A percentile compares a stretch with the other conserved stretches of the same genome.
These are phyloP conservation scores for Kockiozyma suomiensis DNA, from an alignment of 805 yeast species.

Conservation along the genomic window DNA sequence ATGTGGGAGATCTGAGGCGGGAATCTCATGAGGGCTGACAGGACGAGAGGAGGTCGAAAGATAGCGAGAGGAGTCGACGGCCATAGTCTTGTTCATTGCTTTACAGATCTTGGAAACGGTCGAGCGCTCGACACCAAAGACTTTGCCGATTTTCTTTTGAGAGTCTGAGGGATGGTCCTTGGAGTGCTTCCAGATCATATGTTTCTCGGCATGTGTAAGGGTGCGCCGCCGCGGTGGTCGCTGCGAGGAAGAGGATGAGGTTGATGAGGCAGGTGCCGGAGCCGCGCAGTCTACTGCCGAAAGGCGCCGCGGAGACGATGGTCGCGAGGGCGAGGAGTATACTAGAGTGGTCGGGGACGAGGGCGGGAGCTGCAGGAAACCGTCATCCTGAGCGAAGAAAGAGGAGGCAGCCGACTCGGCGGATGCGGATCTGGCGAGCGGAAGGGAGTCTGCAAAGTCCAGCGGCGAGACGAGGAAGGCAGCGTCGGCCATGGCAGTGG, in stretches of 20 bases:
- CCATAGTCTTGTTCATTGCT: slow-evolving; percentile 26
- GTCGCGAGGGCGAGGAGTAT: slow-evolving; percentile 9
- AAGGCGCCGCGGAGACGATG: slow-evolving; percentile 2
- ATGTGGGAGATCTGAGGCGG: neutral
- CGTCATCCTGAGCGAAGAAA: neutral
- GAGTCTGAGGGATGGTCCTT: slow-evolving; percentile 32
- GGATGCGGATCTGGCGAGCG: slow-evolving; percentile 10
- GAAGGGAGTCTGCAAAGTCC: neutral
- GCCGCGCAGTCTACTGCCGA: neutral
- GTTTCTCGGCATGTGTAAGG: slow-evolving; percentile 30
- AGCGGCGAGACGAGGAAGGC: slow-evolving; percentile 4
- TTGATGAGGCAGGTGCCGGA: neutral
- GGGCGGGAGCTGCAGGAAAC: slow-evolving; percentile 1
- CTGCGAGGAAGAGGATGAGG: slow-evolving; percentile 1
- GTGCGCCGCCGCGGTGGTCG: slow-evolving; percentile 31
- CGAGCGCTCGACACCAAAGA: slow-evolving; percentile 37
- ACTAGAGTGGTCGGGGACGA: slow-evolving; percentile 9
- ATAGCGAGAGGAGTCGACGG: neutral
- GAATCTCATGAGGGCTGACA: neutral
- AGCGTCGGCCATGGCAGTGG: neutral
- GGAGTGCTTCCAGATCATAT: slow-evolving; percentile 28
- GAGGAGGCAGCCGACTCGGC: slow-evolving; percentile 2
- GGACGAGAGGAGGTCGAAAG: neutral
- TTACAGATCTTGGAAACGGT: slow-evolving; percentile 37
- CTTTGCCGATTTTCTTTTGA: slow-evolving; percentile 34